Base-by-base conservation (phyloP, 2,329 filamentous ascomycete species). In the Aspergillus clavatus region DNA sequence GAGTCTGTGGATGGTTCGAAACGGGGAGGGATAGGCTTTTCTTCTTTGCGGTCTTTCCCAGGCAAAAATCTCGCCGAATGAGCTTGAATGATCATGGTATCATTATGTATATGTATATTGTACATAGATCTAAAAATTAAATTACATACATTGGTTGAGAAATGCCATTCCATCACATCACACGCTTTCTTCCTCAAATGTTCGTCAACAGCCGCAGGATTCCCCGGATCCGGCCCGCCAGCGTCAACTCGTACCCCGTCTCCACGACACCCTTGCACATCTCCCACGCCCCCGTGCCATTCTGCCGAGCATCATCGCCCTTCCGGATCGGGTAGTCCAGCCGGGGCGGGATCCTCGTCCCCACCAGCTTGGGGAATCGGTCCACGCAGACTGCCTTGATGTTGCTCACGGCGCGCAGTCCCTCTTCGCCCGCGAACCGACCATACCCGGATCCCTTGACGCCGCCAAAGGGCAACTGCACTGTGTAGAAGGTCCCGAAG, bases 401-500 rank as follows among this genome's bases (percentile, higher is more conserved):
- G 68, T 97, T 96, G 67, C 89, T 95, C 43, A 98, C 63, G 3
- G 83, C 84, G 27, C 88, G 77, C 18, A 98, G 70, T 0, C 93
- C 93, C 65, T 98, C 93, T 54, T 87, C 83, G 19, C 89, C 93
- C 0, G 89, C 91, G 69, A 98, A 98, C 2, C 91, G 79, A 1
- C 93, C 93, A 65, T 97, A 97, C 0, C 87, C 93, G 19, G 87
- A 94, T 1, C 89, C 91, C 46, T 81, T 82, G n/a, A 87, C 82
- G 43, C 90, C 93, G 28, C 93, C 93, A 68, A 98, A 98, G 0
- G 93, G 93, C 29, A 98, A 72, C 69, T 95, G 89, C 6, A 95
- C 90, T 42, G 91, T 89, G 63, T 98, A 98, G 67, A 83, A 96
- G 22, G 83, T 85, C 16, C 84, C 93, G 61, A 98, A 98, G 71